Percentiles rank a stretch among this genome's conserved stretches.
These are phyloP conservation scores for Lindgomyces ingoldianus DNA, from an alignment of 495 filamentous ascomycete genomes.

Conservation along the genomic window DNA sequence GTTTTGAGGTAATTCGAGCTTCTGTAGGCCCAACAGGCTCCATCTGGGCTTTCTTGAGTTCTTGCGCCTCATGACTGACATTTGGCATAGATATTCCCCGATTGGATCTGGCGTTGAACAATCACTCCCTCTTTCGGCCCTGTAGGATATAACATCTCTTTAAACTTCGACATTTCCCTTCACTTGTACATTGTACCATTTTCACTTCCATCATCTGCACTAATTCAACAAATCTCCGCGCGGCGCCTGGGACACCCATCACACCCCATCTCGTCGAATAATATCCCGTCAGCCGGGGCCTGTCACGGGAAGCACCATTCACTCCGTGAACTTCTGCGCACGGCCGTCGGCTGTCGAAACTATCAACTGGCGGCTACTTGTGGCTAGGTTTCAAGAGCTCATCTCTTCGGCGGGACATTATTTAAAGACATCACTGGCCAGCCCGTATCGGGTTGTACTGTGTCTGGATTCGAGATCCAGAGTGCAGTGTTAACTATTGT, in stretches of 20 bases:
- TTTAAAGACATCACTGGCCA: constrained; percentile 6
- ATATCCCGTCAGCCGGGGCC: constrained; percentile 4
- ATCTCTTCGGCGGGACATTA: constrained; percentile 25
- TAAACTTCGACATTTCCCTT: neutral
- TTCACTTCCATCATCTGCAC: constrained; percentile 20
- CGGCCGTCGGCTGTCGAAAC: constrained; percentile 21
- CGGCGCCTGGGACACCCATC: constrained; percentile 9
- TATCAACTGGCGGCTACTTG: constrained; percentile 29
- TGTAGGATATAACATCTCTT: constrained; percentile 20
- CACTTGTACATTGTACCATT: constrained; percentile 24
- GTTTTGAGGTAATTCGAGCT: constrained; percentile 28
- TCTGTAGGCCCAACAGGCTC: constrained; percentile 14
- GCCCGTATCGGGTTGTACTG: constrained; percentile 11
- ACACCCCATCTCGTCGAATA: constrained; percentile 16
- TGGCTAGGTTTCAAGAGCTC: constrained; percentile 25
- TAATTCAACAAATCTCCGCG: constrained; percentile 35
- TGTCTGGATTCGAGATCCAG: constrained; percentile 12
- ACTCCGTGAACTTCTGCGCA: constrained; percentile 21
- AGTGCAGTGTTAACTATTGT: constrained; percentile 12
- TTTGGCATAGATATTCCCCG: constrained; percentile 23
- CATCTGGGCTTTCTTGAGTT: neutral
- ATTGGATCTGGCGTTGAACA: constrained; percentile 14
- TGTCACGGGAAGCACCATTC: constrained; percentile 34
- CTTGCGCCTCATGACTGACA: constrained; percentile 16
- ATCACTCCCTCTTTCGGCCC: constrained; percentile 15